Base-by-base conservation (phyloP, 345 rosid genomes). In the Lumnitzera racemosa region DNA sequence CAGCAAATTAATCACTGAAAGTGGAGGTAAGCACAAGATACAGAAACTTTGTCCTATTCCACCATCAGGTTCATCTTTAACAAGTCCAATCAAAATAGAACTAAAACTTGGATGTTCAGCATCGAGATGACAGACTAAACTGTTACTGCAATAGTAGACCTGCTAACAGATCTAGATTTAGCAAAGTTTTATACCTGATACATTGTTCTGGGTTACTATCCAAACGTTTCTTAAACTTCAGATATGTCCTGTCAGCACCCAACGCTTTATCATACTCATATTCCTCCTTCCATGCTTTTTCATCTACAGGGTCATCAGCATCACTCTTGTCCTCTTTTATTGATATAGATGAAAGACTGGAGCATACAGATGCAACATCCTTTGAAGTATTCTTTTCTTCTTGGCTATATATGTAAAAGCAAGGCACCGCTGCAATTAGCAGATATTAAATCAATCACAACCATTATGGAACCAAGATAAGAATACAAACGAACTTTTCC, bases 191-290 rank as follows among this genome's bases (percentile, higher is more conserved):
- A 64, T 67, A 94, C 99, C 97, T 84, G 81, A 90, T 87, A 80
- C 99, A 90, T 63, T 94, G 99, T 49, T 88, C 81, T 0, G 95
- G 96, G 48, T 81, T 66, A 29, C 80, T 78, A 79, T 94, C 99
- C 80, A 90, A 62, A 63, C 73, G 75, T 70, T 90, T 94, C 61
- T 88, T 74, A 77, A 87, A 88, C 85, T 94, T 94, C 64, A 94
- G 90, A 74, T 84, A 94, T 58, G 83, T 80, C 68, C 97, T 81
- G 73, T 94, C 97, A 49, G 86, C 95, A 62, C 79, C 73, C 69
- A 86, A 54, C 31, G 99, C 91, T 78, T 68, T 75, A 77, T 90
- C 97, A 58, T 90, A 81, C 60, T 94, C 99, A 72, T 86, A 94
- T 76, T 94, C 99, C 17, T 69, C 81, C 31, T 70, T 90, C 97